These are phyloP conservation scores for Lecanosticta acicola DNA, from an alignment of 2,329 filamentous ascomycete species.

Conservation along the genomic window DNA sequence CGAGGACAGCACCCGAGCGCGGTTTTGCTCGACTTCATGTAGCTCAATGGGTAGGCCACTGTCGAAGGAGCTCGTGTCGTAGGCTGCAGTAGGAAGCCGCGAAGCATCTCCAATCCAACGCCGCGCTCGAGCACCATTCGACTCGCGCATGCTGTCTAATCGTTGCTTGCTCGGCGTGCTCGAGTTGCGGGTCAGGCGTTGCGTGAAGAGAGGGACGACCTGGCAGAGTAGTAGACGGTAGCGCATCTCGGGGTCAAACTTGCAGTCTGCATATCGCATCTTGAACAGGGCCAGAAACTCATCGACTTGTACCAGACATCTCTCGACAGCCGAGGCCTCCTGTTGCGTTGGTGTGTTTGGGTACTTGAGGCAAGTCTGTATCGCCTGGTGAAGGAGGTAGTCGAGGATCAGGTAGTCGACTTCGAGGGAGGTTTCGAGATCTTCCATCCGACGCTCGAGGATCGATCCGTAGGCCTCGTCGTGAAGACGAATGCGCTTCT, in stretches of 20 bases:
- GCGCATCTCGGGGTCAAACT: constrained; percentile 36
- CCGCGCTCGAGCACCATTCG: constrained; percentile 34
- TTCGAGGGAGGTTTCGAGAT: constrained; percentile 38
- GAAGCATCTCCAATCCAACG: constrained; percentile 22
- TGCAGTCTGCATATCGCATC: constrained; percentile 33
- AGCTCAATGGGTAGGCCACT: constrained; percentile 9
- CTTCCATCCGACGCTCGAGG: constrained; percentile 18
- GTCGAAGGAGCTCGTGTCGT: constrained; percentile 13
- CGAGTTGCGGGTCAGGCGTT: constrained; percentile 36
- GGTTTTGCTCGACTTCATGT: constrained; percentile 20
- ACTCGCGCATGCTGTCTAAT: constrained; percentile 33
- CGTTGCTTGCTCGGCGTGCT: constrained; percentile 36
- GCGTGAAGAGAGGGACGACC: constrained; percentile 42
- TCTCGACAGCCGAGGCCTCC: constrained; percentile 4
- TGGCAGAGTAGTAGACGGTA: constrained; percentile 47
- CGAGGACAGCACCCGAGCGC: constrained; percentile 18
- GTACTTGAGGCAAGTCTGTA: constrained; percentile 37
- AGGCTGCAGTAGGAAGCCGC: constrained; percentile 14
- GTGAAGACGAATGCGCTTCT: constrained; percentile 12
- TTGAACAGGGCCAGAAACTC: constrained; percentile 43
- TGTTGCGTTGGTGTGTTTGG: constrained; percentile 3
- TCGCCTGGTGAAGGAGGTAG: constrained; percentile 48
- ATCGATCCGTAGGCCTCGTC: constrained; percentile 9
- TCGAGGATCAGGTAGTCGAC: constrained; percentile 54
- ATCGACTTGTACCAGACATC: constrained; percentile 26